A percentile compares a stretch with the other conserved stretches of the same genome.
These are phyloP conservation scores for Mrakia gelida DNA, from an alignment of 768 basidiomycete species.

Conservation along the genomic window DNA sequence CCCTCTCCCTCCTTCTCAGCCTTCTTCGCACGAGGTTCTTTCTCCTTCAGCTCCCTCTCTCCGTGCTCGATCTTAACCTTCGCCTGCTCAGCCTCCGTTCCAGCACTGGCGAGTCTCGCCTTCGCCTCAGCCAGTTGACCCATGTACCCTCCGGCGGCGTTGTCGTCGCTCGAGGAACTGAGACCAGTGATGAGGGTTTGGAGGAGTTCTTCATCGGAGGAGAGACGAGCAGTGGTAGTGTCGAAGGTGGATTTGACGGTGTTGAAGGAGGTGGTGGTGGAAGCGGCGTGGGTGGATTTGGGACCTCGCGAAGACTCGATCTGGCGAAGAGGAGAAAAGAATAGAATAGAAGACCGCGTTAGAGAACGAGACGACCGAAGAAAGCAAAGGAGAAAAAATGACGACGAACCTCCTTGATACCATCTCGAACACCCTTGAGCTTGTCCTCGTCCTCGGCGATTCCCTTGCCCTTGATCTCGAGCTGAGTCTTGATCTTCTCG, in stretches of 20 bases:
- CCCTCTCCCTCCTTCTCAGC: slow-evolving; percentile 80
- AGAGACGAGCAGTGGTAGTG: slow-evolving; percentile 56
- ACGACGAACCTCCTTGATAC: slow-evolving; percentile 62
- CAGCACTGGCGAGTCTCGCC: slow-evolving; percentile 65
- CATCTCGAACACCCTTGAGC: slow-evolving; percentile 53
- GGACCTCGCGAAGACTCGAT: slow-evolving; percentile 56
- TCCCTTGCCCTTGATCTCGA: slow-evolving; percentile 69
- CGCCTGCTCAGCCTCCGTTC: slow-evolving; percentile 78
- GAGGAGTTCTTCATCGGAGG: slow-evolving; percentile 81
- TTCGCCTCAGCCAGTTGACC: slow-evolving; percentile 87
- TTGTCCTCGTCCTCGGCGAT: slow-evolving; percentile 73
- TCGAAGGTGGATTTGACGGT: slow-evolving; percentile 67
- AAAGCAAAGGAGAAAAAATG: neutral
- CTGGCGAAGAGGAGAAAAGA: slow-evolving; percentile 47
- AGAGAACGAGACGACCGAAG: neutral
- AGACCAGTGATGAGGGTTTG: slow-evolving; percentile 92
- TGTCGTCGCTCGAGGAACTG: slow-evolving; percentile 62
- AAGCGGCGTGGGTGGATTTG: slow-evolving; percentile 59
- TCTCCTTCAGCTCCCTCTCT: slow-evolving; percentile 68
- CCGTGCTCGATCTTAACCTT: slow-evolving; percentile 69
- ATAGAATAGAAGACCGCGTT: neutral
- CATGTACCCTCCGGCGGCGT: slow-evolving; percentile 86
- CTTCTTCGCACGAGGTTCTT: slow-evolving; percentile 75
- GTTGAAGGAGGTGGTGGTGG: slow-evolving; percentile 55
- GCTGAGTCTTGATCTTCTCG: slow-evolving; percentile 76